Evolutionary conservation across 768 basidiomycete genomes (phyloP), one percentile per base, ranked within the genome.

Genomic region (Mycena olivaceomarginata): DNA sequence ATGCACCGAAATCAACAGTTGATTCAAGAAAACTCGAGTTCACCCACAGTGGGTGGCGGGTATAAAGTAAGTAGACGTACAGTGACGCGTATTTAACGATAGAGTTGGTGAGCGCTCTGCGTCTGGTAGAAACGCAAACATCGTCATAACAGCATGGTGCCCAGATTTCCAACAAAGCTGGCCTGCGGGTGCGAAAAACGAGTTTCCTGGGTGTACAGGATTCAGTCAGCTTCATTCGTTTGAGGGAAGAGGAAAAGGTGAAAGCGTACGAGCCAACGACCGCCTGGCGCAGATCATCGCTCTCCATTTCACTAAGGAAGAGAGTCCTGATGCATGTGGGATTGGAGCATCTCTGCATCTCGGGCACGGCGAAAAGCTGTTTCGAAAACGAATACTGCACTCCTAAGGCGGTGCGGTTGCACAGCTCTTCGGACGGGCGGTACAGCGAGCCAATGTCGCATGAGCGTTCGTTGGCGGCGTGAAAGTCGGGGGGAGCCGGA

Each of bases 101-200:
- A 9, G 65, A 43, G 22, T 66, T 66, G 15, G 37, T 66, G n/a
- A 66, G 25, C 65, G 11, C 48, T 7, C 13, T 48, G 43, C 22
- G 41, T 22, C 48, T 22, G n/a, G 31, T 66, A 48, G 41, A 6
- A 31, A 66, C 22, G 31, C 45, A 66, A 25, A 18, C 37, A 43
- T 66, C 25, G 25, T 25, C 25, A 25, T 25, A 16, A 16, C 65
- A 66, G n/a, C 65, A 45, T 12, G 65, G 65, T 25, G 65, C 65
- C 65, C 65, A 66, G 25, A 66, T 66, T 15, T 66, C 65, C 45
- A 46, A 43, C 65, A 66, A 37, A 11, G 65, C 65, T 18, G 45
- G 20, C 45, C 31, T 66, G 43, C 65, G 65, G 2, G 65, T 48
- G 31, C 45, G 65, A 31, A 45, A 48, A 6, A 66, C 65, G 46